Conservation (phyloP, 2,329 filamentous ascomycete species). For the Fusarium goolgardi region DNA sequence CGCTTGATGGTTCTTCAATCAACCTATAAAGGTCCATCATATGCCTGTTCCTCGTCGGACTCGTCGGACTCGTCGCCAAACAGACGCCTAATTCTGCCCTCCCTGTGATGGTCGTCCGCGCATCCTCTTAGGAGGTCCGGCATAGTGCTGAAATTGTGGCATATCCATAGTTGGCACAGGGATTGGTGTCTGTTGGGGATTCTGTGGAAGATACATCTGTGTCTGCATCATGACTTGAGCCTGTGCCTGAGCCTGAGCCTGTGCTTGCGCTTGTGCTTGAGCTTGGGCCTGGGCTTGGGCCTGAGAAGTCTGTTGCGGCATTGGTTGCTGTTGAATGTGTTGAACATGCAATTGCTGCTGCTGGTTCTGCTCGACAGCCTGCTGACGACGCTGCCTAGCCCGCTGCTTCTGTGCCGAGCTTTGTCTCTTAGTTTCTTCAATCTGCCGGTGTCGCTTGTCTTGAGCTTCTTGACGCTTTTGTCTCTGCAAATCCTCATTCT, state of each 20-base stretch:
- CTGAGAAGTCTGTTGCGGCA: conserved; percentile 42
- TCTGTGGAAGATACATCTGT: conserved; percentile 46
- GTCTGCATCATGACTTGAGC: conserved; percentile 47
- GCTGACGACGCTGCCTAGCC: conserved; percentile 43
- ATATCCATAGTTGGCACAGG: conserved; percentile 47
- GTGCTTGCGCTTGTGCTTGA: conserved; percentile 44
- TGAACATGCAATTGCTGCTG: conserved; percentile 39
- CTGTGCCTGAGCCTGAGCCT: conserved; percentile 41
- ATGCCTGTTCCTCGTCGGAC: too few relatives aligned
- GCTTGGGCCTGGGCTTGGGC: conserved; percentile 37
- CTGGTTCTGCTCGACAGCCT: conserved; percentile 45
- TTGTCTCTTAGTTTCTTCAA: conserved; percentile 51
- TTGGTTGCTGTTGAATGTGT: conserved; percentile 45
- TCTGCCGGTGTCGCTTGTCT: conserved; percentile 54
- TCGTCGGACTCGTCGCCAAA: not conserved
- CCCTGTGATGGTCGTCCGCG: conserved; percentile 45
- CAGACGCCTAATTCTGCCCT: conserved; percentile 16
- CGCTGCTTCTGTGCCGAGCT: conserved; percentile 44
- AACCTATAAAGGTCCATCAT: too few relatives aligned
- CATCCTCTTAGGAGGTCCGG: conserved; percentile 47
- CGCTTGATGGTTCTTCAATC: not conserved
- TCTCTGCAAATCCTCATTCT: conserved; percentile 58
- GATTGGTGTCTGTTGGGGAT: conserved; percentile 43
- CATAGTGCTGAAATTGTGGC: conserved; percentile 48
- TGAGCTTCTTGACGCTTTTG: conserved; percentile 54